Conservation (phyloP, 306 rosid genomes). For the Clitoria ternatea region DNA sequence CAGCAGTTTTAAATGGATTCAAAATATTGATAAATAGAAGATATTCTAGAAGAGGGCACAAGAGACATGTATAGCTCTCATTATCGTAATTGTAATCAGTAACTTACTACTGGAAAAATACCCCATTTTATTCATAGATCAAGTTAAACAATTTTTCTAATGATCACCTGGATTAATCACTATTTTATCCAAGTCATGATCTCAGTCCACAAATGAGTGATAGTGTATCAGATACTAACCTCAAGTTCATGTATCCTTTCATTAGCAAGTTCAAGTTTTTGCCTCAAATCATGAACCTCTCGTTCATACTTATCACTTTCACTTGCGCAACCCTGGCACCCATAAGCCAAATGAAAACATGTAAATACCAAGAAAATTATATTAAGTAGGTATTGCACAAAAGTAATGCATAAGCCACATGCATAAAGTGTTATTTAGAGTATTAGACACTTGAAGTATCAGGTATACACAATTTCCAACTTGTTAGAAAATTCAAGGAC, state of each 20-base stretch:
- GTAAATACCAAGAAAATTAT: background rate
- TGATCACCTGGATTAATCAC: background rate
- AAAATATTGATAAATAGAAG: background rate
- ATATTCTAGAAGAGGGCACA: background rate
- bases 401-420: background rate
- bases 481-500: too few species aligned
- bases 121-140: background rate
- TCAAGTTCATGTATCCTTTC: conserved; percentile 66
- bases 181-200: background rate
- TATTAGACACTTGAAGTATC: background rate
- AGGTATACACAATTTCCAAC: conserved; percentile 2
- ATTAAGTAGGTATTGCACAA: background rate
- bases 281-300: conserved; percentile 58
- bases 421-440: background rate
- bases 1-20: background rate
- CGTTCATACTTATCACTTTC: conserved; percentile 39
- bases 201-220: conserved; percentile 5
- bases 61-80: background rate
- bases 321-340: conserved; percentile 43
- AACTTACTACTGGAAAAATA: background rate
- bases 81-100: conserved; percentile 1
- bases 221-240: conserved; percentile 42
- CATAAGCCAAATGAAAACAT: conserved; percentile 26
- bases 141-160: background rate
- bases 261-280: conserved; percentile 56